Base-by-base conservation (phyloP, 202 grass and related monocot species). In the Setaria viridis region DNA sequence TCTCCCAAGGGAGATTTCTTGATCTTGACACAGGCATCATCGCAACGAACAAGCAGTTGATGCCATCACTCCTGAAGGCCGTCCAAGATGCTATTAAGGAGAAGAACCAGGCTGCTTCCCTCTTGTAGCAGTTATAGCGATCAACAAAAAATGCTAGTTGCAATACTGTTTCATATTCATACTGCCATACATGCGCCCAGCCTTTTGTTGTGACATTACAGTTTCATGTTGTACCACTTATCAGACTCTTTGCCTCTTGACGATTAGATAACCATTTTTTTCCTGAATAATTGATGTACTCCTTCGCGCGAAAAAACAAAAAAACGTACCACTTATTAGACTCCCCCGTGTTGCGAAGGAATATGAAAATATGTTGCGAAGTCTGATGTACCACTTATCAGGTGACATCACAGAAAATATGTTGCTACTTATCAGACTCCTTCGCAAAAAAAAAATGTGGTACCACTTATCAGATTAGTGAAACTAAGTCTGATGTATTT, bases 11-110 rank as follows among this genome's bases (percentile, higher is more conserved):
- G 46, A 89, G 91, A 65, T 91, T 83, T 86, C 93, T 99, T 34
- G 93, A 99, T 84, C 92, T 94, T 15, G 88, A 99, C 84, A 93
- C 92, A 14, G 97, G 97, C 78, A 99, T 99, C 59, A 91, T 99
- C 5, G 92, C 88, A 10, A 93, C 93, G 9, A 99, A 99, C 69
- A 94, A 84, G 74, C 74, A 91, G 74, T 59, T 96, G 70, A 96
- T 99, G 93, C 85, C 87, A 0, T 91, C 92, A 4, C 87, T 99
- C 45, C 82, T 99, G 43, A 95, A 86, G 59, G 94, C 88, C 6
- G 90, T 96, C 17, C 90, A 91, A 75, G 91, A 96, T 78, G 78
- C 93, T 49, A 87, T 96, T 49, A 90, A 85, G 77, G 91, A 92
- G 78, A 82, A 91, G 74, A 76, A 85, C 65, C 87, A 99, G 57